These are phyloP conservation scores for Phlebiopsis flavidoalba DNA, from an alignment of 768 basidiomycete species.

Conservation along the genomic window DNA sequence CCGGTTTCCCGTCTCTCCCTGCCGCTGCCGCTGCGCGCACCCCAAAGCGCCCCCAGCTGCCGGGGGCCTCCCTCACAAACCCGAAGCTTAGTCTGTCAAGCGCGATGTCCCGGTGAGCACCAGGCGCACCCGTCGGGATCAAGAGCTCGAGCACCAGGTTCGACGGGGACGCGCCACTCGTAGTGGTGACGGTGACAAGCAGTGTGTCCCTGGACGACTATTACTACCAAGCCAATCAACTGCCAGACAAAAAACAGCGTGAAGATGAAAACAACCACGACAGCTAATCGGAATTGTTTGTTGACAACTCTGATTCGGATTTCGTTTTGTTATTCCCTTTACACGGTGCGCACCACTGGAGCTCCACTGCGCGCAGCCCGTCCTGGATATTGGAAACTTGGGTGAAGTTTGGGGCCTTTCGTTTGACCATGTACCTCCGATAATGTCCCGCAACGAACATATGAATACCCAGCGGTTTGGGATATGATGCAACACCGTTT, in stretches of 20 bases:
- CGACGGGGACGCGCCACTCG: background rate
- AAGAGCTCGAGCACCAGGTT: background rate
- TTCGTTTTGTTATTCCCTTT: background rate
- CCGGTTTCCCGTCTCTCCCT: background rate
- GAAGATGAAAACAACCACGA: slow-evolving; percentile 6
- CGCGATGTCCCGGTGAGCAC: background rate
- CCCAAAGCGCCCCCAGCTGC: background rate
- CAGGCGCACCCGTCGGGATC: background rate
- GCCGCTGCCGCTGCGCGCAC: slow-evolving; percentile 1
- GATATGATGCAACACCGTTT: background rate
- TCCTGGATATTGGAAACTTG: slow-evolving; percentile 9
- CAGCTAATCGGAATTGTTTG: background rate
- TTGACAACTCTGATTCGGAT: background rate
- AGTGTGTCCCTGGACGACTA: slow-evolving; percentile 9
- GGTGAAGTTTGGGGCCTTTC: slow-evolving; percentile 1
- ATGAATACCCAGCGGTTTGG: background rate
- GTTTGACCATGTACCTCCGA: slow-evolving; percentile 8
- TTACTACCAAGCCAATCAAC: slow-evolving; percentile 10
- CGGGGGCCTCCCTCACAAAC: background rate
- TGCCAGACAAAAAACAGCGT: slow-evolving; percentile 3
- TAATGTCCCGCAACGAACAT: background rate
- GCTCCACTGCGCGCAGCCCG: slow-evolving; percentile 9
- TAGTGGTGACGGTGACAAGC: background rate
- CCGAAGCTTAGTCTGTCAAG: slow-evolving; percentile 1
- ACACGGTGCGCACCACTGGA: slow-evolving; percentile 9